Evolutionary conservation across 768 basidiomycete species (phyloP), one percentile per base, ranked within the genome.

Genomic region (Leucocoprinus birnbaumii): DNA sequence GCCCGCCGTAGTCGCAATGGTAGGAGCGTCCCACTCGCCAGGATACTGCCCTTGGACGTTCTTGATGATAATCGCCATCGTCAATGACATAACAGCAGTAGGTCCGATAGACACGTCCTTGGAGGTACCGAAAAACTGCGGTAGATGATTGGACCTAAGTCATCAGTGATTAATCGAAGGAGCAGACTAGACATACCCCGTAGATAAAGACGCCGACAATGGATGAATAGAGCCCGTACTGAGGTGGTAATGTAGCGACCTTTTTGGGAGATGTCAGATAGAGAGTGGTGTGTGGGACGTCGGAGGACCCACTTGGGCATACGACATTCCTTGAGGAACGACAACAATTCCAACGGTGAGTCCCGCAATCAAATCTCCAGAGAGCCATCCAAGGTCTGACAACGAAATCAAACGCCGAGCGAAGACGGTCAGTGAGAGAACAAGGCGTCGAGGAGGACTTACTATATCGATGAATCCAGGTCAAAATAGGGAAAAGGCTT

Each of bases 91-190:
- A 66, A 99, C 96, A 7, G 97, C 96, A 61, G 98, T 96, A 2
- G 97, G 97, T 48, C 97, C 97, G 61, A 99, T 98, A n/a, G 94
- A 95, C 38, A 99, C 91, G 76, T 99, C 97, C 70, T 98, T 98
- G 25, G 92, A 92, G 0, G 97, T 98, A 21, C 94, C 96, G 65
- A 98, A 98, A 73, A 97, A 82, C 88, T 92, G 59, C 31, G 11
- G 31, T 31, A 8, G 34, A 22, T 13, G 27, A 26, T 55, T 35
- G 38, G 31, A 5, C 5, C 24, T 53, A 9, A 51, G 51, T n/a
- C 47, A 35, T 42, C 41, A 34, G 27, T 27, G n/a, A 21, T 21
- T 35, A 13, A 35, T 35, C 13, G 40, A 47, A 6, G 6, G 7
- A 21, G 14, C 3, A 5, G 11, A 38, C 1, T 69, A 85, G 11